Percentiles rank a stretch among this genome's conserved stretches.
Conservation (phyloP, 2,329 filamentous ascomycete genomes). For the Fusarium concolor region DNA sequence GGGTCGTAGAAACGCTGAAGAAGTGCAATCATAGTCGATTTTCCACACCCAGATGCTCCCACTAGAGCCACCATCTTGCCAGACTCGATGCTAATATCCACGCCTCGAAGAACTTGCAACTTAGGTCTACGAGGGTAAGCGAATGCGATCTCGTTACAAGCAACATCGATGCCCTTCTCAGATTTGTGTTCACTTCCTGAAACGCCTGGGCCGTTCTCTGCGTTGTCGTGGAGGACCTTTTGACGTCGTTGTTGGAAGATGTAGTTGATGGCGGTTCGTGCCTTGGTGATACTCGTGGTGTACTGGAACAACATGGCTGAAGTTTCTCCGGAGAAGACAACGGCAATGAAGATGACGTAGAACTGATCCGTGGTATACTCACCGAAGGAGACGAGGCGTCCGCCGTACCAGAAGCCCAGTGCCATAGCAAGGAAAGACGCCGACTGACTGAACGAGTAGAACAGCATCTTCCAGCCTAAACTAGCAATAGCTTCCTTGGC, state of each 20-base stretch:
- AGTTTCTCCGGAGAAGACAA: constrained; percentile 60
- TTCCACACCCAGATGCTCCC: constrained; percentile 69
- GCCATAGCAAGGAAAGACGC: constrained; percentile 55
- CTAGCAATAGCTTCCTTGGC: constrained; percentile 47
- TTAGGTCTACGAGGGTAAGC: constrained; percentile 63
- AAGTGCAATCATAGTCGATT: constrained; percentile 68
- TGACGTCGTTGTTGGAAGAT: constrained; percentile 56
- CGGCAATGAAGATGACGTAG: constrained; percentile 63
- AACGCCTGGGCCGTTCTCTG: constrained; percentile 31
- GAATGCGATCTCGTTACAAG: constrained; percentile 66
- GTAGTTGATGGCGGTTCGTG: constrained; percentile 60
- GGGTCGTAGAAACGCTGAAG: constrained; percentile 60
- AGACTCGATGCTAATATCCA: constrained; percentile 56
- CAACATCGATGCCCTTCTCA: constrained; percentile 52
- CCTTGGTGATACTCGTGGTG: constrained; percentile 64
- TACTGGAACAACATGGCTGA: constrained; percentile 59
- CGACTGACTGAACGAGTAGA: constrained; percentile 56
- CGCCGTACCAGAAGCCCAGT: constrained; percentile 57
- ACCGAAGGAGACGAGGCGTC: constrained; percentile 54
- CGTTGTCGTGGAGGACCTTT: constrained; percentile 48
- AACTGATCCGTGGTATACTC: constrained; percentile 62
- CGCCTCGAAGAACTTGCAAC: constrained; percentile 52
- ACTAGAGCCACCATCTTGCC: constrained; percentile 67
- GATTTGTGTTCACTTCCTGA: constrained; percentile 2
- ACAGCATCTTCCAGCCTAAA: constrained; percentile 55